A percentile compares a stretch with the other conserved stretches of the same genome.
Conservation (phyloP, 352 stramenopile species). For the Pythium utonaiense region DNA sequence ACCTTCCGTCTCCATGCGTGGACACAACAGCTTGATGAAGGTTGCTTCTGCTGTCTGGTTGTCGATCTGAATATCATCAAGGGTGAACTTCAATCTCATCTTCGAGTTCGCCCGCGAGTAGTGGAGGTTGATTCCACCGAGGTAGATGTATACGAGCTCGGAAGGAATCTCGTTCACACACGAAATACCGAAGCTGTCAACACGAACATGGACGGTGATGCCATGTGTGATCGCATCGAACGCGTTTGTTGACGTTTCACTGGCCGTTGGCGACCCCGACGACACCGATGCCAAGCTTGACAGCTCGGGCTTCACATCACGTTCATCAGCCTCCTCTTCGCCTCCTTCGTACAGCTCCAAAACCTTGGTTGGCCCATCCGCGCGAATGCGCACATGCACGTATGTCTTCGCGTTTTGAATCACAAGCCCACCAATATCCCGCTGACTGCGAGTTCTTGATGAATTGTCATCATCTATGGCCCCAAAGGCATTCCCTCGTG, state of each 20-base stretch:
- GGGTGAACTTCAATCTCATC: conserved; percentile 81
- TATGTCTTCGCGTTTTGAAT: conserved; percentile 85
- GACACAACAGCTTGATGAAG: conserved; percentile 81
- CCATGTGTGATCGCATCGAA: conserved; percentile 66
- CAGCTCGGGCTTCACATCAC: conserved; percentile 74
- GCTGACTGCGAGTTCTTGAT: conserved; percentile 16
- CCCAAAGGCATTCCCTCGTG: conserved; percentile 31
- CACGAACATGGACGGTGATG: conserved; percentile 59
- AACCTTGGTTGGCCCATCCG: conserved; percentile 88
- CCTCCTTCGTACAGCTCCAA: conserved; percentile 88
- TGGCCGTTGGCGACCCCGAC: conserved; percentile 63
- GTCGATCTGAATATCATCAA: conserved; percentile 84
- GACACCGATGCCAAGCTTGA: conserved; percentile 60
- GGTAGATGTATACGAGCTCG: conserved; percentile 84
- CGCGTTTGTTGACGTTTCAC: conserved; percentile 71
- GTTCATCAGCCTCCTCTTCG: conserved; percentile 84
- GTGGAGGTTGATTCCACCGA: conserved; percentile 73
- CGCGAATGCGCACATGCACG: conserved; percentile 78
- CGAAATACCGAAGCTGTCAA: conserved; percentile 81
- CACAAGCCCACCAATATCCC: conserved; percentile 35
- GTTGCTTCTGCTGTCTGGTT: conserved; percentile 85
- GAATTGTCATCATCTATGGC: conserved; percentile 9
- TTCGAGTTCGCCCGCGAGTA: conserved; percentile 79
- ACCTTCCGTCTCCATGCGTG: conserved; percentile 48
- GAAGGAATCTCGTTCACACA: conserved; percentile 85